phyloP scores from a whole-genome alignment of 2,329 filamentous ascomycete genomes.

The Sodiomyces alkalinus region DNA sequence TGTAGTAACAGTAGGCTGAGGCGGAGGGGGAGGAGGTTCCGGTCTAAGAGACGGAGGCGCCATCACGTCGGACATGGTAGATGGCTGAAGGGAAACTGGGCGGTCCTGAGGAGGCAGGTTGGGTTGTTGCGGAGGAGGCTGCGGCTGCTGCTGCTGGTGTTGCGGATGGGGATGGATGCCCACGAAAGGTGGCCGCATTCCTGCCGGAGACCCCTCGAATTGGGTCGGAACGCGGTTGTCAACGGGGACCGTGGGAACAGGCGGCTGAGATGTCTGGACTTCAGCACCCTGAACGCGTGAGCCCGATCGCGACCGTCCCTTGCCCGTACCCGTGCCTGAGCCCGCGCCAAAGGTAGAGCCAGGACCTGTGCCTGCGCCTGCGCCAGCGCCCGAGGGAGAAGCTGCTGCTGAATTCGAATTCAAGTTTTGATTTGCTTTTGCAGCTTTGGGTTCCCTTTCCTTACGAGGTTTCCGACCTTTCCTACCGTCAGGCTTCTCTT shows the following conservation, averaged over 20 bases:
- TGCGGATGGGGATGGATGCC: constrained; percentile 15
- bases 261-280: constrained; percentile 17
- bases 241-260: constrained; percentile 15
- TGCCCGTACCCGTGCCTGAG: constrained; percentile 22
- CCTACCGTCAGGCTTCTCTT: constrained; percentile 26
- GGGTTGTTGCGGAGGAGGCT: constrained; percentile 9
- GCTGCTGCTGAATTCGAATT: too few relatives aligned
- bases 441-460: constrained; percentile 25
- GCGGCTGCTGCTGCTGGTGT: neutral
- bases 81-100: constrained; percentile 16
- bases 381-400: constrained; percentile 30
- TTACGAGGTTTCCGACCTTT: constrained; percentile 26
- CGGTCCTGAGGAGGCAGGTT: constrained; percentile 11
- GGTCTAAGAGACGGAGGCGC: constrained; percentile 40
- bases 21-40: constrained; percentile 32
- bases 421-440: constrained; percentile 17
- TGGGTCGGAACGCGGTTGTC: constrained; percentile 26
- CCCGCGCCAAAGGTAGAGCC: constrained; percentile 31
- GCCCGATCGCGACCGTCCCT: constrained; percentile 38
- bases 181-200: constrained; percentile 26
- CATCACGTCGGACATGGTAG: constrained; percentile 36
- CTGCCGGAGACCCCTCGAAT: constrained; percentile 26
- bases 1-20: constrained; percentile 30
- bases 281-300: constrained; percentile 34
- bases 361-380: constrained; percentile 19